Base-by-base conservation (phyloP, 1,284 basidiomycete genomes). In the Grifola frondosa region DNA sequence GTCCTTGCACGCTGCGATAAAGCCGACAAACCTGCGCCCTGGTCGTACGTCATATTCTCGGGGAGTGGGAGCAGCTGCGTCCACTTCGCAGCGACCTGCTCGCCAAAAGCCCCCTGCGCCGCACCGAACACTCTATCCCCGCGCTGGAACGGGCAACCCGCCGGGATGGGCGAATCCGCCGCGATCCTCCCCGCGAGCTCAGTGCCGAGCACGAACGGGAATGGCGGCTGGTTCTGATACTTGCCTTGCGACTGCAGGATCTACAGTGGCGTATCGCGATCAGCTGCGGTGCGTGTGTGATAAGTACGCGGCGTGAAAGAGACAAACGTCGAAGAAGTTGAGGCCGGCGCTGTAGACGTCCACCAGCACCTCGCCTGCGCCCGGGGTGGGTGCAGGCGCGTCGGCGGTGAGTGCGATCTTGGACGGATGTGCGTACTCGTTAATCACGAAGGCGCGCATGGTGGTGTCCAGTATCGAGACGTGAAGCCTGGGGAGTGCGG, bases 61-160 rank as follows among this genome's bases (percentile, higher is more conserved):
- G 88, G 88, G 6, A 91, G 73, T 10, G 74, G 73, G n/a, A 80
- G 56, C 20, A 87, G 59, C 16, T 59, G 48, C 16, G 64, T 64
- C 68, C 74, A 78, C 34, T 76, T 64, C 12, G 71, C 77, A 1
- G 76, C 77, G 41, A 88, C 71, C 51, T 77, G 78, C 53, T 96
- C 91, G 7, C 83, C 89, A 62, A 82, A 91, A 11, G 85, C 73
- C 6, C 91, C 96, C 59, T 90, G 84, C 0, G 73, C 76, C n/a
- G 79, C 81, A 5, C 96, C 96, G 59, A 97, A 96, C 0, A 99
- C 90, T 40, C 91, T 73, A 63, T 97, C 87, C 13, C 96, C 95
- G 1, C 77, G 80, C 58, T 84, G 81, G 62, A 85, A 91, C 1
- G 78, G 75, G 61, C 91, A 97, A 4, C 84, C 90, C 21, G 75